These are phyloP conservation scores for Colletotrichum horii DNA, from an alignment of 2,329 filamentous ascomycete genomes.

Conservation along the genomic window DNA sequence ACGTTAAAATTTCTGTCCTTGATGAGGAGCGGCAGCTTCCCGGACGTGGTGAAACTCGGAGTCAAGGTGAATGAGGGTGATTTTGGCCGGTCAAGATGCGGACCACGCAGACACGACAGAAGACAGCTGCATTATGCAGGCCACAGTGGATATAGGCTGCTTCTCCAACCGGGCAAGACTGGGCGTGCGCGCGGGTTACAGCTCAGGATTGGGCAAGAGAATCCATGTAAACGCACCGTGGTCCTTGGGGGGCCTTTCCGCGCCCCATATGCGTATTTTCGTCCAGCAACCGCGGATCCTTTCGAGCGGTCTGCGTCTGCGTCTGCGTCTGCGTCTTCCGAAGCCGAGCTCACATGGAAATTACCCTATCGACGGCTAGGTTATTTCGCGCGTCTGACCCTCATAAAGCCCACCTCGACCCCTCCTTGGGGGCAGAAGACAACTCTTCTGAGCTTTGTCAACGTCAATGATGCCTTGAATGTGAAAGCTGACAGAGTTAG, in stretches of 20 bases:
- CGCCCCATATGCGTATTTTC: background rate
- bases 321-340: background rate
- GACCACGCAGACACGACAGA: background rate
- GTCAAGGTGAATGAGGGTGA: background rate
- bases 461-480: background rate
- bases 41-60: background rate
- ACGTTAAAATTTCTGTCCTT: background rate
- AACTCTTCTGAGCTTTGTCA: background rate
- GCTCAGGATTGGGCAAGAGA: slow-evolving; percentile 2
- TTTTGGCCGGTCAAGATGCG: background rate
- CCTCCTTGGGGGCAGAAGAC: background rate
- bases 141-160: slow-evolving; percentile 5
- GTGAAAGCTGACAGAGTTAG: slow-evolving; percentile 14
- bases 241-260: background rate
- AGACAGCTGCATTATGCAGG: slow-evolving; percentile 15
- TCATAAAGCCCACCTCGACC: background rate
- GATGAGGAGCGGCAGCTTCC: background rate
- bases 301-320: slow-evolving; percentile 1
- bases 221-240: background rate
- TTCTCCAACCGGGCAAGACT: background rate
- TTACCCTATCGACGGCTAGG: background rate
- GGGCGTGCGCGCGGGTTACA: background rate
- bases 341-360: background rate
- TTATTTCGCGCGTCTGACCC: background rate
- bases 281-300: background rate